These are phyloP conservation scores for Afroboletus lepidellus DNA, from an alignment of 1,284 basidiomycete species.

Conservation along the genomic window DNA sequence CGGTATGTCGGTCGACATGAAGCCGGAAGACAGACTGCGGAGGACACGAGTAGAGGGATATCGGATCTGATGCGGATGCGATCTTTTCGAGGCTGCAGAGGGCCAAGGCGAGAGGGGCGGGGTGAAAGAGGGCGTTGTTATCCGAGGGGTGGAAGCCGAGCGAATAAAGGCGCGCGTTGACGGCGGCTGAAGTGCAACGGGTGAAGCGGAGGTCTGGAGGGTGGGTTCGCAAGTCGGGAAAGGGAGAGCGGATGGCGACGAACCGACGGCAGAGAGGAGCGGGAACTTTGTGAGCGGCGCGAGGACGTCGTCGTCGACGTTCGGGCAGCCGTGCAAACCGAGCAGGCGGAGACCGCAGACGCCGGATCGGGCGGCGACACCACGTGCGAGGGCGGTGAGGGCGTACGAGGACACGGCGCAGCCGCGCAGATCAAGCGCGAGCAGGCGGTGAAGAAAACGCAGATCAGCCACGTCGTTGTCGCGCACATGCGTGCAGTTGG, in stretches of 20 bases:
- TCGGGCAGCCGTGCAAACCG: conserved; percentile 41
- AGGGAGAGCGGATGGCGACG: conserved; percentile 16
- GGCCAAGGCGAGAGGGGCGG: conserved; percentile 24
- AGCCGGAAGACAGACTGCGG: conserved; percentile 29
- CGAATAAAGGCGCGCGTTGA: conserved; percentile 15
- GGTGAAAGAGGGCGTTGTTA: conserved; percentile 27
- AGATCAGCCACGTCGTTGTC: conserved; percentile 54
- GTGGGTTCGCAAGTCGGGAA: conserved; percentile 3
- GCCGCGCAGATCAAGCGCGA: conserved; percentile 59
- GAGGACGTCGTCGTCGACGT: conserved; percentile 36
- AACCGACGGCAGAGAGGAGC: conserved; percentile 45
- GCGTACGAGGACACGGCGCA: conserved; percentile 53
- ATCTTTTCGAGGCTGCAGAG: conserved; percentile 29
- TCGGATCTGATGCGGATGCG: conserved; percentile 13
- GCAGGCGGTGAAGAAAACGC: conserved; percentile 49
- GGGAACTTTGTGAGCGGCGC: conserved; percentile 38
- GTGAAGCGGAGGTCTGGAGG: conserved; percentile 33
- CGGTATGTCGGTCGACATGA: conserved; percentile 21
- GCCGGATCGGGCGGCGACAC: conserved; percentile 31
- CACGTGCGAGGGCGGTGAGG: conserved; percentile 43
- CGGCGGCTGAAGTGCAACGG: conserved; percentile 21
- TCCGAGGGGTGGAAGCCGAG: conserved; percentile 27
- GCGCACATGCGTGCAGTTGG: conserved; percentile 48
- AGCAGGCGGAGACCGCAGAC: conserved; percentile 45
- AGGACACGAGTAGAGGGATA: conserved; percentile 31